Conservation (phyloP, 176 grass and related monocot species). For the Musa beccarii region DNA sequence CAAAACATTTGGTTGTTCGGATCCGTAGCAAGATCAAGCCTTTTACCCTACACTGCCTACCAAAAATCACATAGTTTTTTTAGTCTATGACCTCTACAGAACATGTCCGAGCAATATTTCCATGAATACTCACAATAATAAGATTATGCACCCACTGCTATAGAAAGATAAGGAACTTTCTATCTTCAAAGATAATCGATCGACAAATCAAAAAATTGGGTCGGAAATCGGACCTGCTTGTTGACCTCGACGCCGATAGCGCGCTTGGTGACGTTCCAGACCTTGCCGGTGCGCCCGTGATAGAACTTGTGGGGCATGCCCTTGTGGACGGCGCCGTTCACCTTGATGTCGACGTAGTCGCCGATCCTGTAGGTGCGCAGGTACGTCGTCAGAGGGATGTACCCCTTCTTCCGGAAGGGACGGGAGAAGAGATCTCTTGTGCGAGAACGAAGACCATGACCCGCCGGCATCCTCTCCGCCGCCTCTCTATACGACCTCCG, state of each 20-base stretch:
- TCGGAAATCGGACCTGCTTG: not conserved
- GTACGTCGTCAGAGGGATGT: constrained; percentile 7
- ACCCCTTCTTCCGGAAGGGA: constrained; percentile 8
- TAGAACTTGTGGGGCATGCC: constrained; percentile 16
- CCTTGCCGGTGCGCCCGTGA: constrained; percentile 4
- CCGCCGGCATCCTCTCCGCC: constrained; percentile 3
- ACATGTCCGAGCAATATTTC: not conserved
- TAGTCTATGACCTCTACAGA: not conserved
- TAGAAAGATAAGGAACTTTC: no score
- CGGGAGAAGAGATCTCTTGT: constrained; percentile 5
- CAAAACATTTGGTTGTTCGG: not conserved
- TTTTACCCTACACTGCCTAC: not conserved
- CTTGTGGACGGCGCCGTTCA: constrained; percentile 11
- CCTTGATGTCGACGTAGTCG: constrained; percentile 7
- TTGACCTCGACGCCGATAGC: constrained; percentile 10
- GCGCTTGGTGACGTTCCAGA: constrained; percentile 13
- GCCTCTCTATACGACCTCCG: not conserved
- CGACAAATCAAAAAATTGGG: not conserved
- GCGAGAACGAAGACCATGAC: constrained; percentile 7
- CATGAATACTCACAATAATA: not conserved
- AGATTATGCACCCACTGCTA: not conserved
- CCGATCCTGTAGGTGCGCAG: constrained; percentile 7
- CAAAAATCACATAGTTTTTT: not conserved
- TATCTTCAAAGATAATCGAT: not conserved
- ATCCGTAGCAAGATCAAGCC: not conserved